These are phyloP conservation scores for Solanum bulbocastanum DNA, from an alignment of 257 asterid species.

Conservation along the genomic window DNA sequence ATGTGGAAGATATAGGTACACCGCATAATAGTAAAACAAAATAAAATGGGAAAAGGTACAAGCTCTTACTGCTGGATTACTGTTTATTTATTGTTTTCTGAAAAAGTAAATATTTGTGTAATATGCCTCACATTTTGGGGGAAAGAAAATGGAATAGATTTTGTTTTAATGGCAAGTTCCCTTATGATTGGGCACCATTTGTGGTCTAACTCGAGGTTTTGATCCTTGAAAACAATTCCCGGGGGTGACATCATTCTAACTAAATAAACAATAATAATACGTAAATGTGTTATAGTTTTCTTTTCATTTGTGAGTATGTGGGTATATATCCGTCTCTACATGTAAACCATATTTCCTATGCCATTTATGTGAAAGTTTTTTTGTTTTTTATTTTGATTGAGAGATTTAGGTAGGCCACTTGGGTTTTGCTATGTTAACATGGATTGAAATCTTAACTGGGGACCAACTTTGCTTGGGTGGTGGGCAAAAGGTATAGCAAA, in stretches of 20 bases:
- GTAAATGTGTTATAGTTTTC: background rate
- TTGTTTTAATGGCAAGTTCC: background rate
- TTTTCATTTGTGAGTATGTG: background rate
- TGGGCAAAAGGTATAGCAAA: background rate
- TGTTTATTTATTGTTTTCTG: background rate
- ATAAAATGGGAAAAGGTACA: background rate
- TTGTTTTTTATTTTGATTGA: no score
- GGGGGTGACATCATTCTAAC: background rate
- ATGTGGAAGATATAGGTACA: background rate
- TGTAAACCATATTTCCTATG: background rate
- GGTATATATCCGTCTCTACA: background rate
- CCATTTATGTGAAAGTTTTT: background rate
- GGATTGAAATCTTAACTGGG: background rate
- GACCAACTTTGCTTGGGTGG: background rate
- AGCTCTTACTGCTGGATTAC: background rate
- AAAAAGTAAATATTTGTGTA: background rate
- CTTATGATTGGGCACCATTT: background rate
- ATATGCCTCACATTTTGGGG: background rate
- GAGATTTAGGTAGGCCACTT: background rate
- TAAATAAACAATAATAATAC: background rate
- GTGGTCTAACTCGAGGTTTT: background rate
- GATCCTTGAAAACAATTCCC: background rate
- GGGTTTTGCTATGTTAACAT: background rate
- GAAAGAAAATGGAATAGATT: background rate
- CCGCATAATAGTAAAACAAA: background rate